These are phyloP conservation scores for Daedalea quercina DNA, from an alignment of 768 basidiomycete genomes.

Conservation along the genomic window DNA sequence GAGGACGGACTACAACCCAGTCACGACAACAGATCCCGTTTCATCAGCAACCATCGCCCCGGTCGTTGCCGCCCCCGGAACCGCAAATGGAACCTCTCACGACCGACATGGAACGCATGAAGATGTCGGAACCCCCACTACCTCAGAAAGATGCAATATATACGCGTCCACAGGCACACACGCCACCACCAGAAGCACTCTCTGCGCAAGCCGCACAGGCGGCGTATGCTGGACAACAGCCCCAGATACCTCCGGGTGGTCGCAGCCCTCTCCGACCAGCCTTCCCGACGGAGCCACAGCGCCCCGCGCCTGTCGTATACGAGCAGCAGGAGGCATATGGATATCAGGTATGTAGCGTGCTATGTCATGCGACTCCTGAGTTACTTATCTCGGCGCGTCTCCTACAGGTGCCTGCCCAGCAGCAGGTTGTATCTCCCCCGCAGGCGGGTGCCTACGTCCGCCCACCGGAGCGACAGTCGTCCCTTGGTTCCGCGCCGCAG, in stretches of 20 bases:
- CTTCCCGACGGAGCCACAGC: conserved; percentile 35
- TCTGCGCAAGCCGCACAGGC: conserved; percentile 15
- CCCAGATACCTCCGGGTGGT: conserved; percentile 36
- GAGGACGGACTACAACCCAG: conserved; percentile 36
- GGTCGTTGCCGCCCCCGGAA: conserved; percentile 22
- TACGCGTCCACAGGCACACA: conserved; percentile 7
- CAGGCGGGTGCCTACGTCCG: conserved; percentile 6
- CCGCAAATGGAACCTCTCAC: conserved; percentile 15
- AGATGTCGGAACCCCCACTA: conserved; percentile 8
- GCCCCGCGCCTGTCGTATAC: conserved; percentile 33
- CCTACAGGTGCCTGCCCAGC: conserved; percentile 19
- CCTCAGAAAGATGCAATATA: conserved; percentile 12
- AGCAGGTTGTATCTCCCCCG: conserved; percentile 22
- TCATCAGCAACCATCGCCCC: conserved; percentile 26
- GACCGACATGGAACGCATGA: conserved; percentile 20
- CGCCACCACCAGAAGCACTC: conserved; percentile 5
- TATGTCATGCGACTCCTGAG: conserved; percentile 8
- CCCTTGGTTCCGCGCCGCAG: conserved; percentile 26
- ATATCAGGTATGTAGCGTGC: conserved; percentile 29
- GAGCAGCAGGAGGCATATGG: conserved; percentile 24
- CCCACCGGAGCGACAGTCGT: conserved; percentile 18
- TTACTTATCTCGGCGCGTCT: conserved; percentile 4
- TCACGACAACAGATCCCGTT: conserved; percentile 27
- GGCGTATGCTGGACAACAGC: conserved; percentile 23
- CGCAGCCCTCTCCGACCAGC: conserved; percentile 37